A percentile compares a stretch with the other conserved stretches of the same genome.
Evolutionary conservation across 2,329 filamentous ascomycete genomes (phyloP).

Genomic region (Boeremia exigua): DNA sequence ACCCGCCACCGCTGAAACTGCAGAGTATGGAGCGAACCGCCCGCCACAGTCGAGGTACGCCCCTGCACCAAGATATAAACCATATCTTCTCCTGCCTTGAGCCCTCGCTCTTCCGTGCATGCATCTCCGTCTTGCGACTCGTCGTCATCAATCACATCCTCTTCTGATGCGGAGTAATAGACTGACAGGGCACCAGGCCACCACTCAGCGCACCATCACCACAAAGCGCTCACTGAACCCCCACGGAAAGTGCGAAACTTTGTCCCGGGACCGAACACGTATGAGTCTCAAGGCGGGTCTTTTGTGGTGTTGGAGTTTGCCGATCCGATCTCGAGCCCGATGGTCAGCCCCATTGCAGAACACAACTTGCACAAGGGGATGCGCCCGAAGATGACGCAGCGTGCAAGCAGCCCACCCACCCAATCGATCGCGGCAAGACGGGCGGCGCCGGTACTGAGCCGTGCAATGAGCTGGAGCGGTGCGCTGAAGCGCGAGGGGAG

Average conservation of each 20-base stretch:
- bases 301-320: slow-evolving; percentile 1
- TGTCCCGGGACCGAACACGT: not conserved
- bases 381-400: not conserved
- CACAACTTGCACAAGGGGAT: too few species aligned
- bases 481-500: not conserved
- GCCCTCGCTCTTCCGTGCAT: not conserved
- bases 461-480: slow-evolving; percentile 8
- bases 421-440: not conserved
- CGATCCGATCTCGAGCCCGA: not conserved
- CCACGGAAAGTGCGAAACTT: not conserved
- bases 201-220: slow-evolving; percentile 10
- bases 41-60: slow-evolving; percentile 10
- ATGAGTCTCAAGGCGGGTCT: not conserved
- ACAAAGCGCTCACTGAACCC: not conserved
- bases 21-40: slow-evolving; percentile 5
- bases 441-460: not conserved
- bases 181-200: slow-evolving; percentile 25
- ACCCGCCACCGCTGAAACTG: not conserved
- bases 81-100: not conserved
- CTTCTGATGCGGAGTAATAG: not conserved
- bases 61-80: not conserved
- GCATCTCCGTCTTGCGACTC: slow-evolving; percentile 3
- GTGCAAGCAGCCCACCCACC: not conserved
- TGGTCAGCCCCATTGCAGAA: slow-evolving; percentile 4
- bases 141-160: slow-evolving; percentile 6